Evolutionary conservation across 139 green algal genomes (phyloP).

Genomic region (Closterium sp.): DNA sequence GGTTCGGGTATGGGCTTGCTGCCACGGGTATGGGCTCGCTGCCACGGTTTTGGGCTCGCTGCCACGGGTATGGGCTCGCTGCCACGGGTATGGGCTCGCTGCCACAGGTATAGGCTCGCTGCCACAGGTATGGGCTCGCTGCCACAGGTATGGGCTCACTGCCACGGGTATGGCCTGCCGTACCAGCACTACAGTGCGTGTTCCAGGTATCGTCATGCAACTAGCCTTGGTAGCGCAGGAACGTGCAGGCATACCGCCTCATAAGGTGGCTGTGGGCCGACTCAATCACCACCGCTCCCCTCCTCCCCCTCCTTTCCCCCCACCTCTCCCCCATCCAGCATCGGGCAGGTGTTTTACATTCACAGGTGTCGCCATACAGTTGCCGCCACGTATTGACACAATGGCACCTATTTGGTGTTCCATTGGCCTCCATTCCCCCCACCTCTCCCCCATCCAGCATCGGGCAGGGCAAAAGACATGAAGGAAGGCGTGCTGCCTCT

Average conservation of each 20-base stretch:
- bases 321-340: not conserved
- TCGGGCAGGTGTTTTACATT: no score
- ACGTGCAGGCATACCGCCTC: no score
- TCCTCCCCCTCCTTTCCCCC: no score
- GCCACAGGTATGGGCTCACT: not conserved
- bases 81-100: not conserved
- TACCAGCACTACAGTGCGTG: no score
- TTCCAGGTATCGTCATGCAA: no score
- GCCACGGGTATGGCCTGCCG: not conserved
- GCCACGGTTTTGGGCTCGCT: not conserved
- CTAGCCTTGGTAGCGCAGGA: no score
- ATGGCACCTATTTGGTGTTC: no score
- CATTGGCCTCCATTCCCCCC: not conserved
- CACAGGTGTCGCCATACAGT: no score
- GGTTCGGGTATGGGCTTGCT: not conserved
- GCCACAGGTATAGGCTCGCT: not conserved
- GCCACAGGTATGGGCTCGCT: not conserved
- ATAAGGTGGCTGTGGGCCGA: no score
- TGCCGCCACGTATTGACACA: no score
- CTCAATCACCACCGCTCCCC: no score
- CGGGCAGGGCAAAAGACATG: not conserved
- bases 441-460: not conserved
- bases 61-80: not conserved
- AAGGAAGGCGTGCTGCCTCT: no score
- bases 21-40: not conserved